Evolutionary conservation across 2,329 filamentous ascomycete species (phyloP), one percentile per base, ranked within the genome.

Genomic region (Penicillium sp.): DNA sequence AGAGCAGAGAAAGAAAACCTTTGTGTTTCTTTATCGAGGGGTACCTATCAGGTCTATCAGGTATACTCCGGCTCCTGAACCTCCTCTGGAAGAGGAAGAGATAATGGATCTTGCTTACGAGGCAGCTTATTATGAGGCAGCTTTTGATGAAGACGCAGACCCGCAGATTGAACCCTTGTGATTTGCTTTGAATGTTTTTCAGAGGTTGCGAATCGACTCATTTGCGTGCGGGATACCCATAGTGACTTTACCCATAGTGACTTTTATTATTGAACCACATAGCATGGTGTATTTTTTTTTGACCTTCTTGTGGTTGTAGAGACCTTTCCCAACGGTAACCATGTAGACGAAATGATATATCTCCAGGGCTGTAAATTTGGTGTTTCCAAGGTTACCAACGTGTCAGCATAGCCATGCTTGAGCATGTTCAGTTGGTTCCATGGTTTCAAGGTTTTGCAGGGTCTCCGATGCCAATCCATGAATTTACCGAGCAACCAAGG

Each of bases 1-100:
- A 3, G 42, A 52, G 13, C 60, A 65, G 36, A 49, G 61, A 21
- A 27, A 42, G 10, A 24, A 59, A 1, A 38, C 54, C 34, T 13
- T 54, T 1, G 58, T 47, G 29, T 21, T 52, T 38, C 13, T 4
- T 1, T 49, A 36, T 21, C 14, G 42, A 14, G 50, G 50, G 4
- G 11, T 9, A 11, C 44, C 34, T 46, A 8, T 51, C 6, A 18
- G 32, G 22, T 31, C 31, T 39, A 21, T 13, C 29, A 42, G 3
- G 14, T 52, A 40, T 40, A 43, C 40, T 36, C 34, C 34, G 32
- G 9, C 18, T 14, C 13, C 24, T 8, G 16, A n/a, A 9, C 27
- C 38, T 7, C 2, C 5, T 36, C 13, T 38, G 5, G 18, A 29
- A 4, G 44, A 48, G 38, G 10, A 48, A n/a, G 44, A 49, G 21